Conservation (phyloP, 225 moss, liverwort and hornwort species). For the Bryum argenteum region DNA sequence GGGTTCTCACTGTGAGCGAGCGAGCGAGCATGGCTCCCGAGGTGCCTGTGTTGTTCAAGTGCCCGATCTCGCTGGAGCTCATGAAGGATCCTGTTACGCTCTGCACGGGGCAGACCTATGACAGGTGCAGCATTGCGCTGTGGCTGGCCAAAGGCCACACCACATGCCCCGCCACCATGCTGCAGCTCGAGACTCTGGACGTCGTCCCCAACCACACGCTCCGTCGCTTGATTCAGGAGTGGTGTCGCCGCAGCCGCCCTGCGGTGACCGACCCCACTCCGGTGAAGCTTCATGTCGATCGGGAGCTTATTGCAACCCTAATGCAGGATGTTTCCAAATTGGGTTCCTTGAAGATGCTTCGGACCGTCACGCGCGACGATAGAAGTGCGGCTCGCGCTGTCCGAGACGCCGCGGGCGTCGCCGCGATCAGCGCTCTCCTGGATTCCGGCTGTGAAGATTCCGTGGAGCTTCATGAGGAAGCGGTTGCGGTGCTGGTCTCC, state of each 20-base stretch:
- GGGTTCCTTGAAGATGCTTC: slow-evolving; percentile 53
- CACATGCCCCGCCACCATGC: slow-evolving; percentile 85
- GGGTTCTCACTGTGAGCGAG: background rate
- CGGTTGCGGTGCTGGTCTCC: slow-evolving; percentile 65
- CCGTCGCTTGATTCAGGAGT: slow-evolving; percentile 75
- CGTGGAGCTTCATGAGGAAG: slow-evolving; percentile 61
- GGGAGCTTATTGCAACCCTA: slow-evolving; percentile 37
- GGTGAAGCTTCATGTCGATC: slow-evolving; percentile 45
- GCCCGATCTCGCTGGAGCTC: slow-evolving; percentile 90
- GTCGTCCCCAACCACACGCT: slow-evolving; percentile 88
- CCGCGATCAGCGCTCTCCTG: slow-evolving; percentile 50
- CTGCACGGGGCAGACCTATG: slow-evolving; percentile 91
- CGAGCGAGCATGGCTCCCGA: slow-evolving; percentile 35
- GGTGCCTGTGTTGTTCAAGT: slow-evolving; percentile 78
- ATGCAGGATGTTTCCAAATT: slow-evolving; percentile 52
- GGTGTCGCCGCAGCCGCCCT: slow-evolving; percentile 52
- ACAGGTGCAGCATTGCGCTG: slow-evolving; percentile 75
- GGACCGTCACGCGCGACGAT: slow-evolving; percentile 53
- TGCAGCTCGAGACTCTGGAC: slow-evolving; percentile 60
- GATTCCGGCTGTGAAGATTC: slow-evolving; percentile 27
- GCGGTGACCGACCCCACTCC: slow-evolving; percentile 27
- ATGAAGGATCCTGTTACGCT: slow-evolving; percentile 91
- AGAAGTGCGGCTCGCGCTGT: slow-evolving; percentile 48
- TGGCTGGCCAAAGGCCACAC: slow-evolving; percentile 81
- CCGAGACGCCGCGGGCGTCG: slow-evolving; percentile 66